phyloP scores from a whole-genome alignment of 768 basidiomycete genomes.

The Pluteus cervinus region DNA sequence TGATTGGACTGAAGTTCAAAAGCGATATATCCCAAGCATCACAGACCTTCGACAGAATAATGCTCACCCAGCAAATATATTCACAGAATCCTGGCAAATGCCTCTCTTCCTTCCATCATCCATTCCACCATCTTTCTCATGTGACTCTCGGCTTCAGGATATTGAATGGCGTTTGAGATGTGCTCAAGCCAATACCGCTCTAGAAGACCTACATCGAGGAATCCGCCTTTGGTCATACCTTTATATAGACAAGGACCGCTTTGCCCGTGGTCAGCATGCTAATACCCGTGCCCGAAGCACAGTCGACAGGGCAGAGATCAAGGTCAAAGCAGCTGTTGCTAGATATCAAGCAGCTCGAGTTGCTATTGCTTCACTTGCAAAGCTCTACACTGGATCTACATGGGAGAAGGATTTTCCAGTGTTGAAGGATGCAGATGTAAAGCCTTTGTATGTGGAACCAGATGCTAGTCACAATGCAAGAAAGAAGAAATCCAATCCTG shows the following conservation, averaged over 20 bases:
- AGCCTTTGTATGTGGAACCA: no score
- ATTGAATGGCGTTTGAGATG: slow-evolving; percentile 4
- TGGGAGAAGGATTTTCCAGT: no score
- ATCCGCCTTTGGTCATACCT: slow-evolving; percentile 1
- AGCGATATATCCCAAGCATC: slow-evolving; percentile 2
- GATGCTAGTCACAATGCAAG: no score
- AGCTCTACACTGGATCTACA: no score
- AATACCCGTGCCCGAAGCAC: not conserved
- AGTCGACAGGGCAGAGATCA: not conserved
- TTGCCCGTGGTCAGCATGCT: not conserved
- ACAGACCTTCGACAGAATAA: slow-evolving; percentile 1
- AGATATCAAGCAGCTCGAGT: not conserved
- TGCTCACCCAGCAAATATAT: no score
- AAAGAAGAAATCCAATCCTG: no score
- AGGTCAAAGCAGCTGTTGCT: not conserved
- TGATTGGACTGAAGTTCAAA: slow-evolving; percentile 4
- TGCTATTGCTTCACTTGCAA: not conserved
- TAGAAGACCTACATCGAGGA: slow-evolving; percentile 1
- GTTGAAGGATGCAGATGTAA: no score
- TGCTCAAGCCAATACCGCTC: slow-evolving; percentile 1
- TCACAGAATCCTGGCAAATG: no score
- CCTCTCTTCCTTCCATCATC: slow-evolving; percentile 3
- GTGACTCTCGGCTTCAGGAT: not conserved
- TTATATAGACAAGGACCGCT: not conserved
- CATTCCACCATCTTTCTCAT: not conserved